Conservation (phyloP, 306 rosid genomes). For the Cucurbita moschata region DNA sequence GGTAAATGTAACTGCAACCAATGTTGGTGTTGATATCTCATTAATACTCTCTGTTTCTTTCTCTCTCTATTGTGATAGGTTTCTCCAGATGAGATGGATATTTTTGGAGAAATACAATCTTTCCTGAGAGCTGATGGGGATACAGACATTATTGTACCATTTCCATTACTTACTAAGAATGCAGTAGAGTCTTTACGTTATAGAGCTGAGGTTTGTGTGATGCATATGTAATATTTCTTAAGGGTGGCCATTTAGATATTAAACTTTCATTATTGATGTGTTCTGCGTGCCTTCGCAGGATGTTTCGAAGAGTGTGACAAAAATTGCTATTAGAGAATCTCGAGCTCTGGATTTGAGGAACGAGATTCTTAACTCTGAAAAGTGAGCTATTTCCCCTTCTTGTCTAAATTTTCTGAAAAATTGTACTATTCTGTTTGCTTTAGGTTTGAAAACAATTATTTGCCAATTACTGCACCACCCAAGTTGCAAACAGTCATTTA, state of each 20-base stretch:
- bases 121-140: slow-evolving; percentile 55
- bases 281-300: slow-evolving; percentile 32
- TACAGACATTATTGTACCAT: slow-evolving; percentile 40
- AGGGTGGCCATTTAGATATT: background rate
- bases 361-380: slow-evolving; percentile 84
- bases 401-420: background rate
- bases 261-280: background rate
- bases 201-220: slow-evolving; percentile 66
- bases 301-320: slow-evolving; percentile 76
- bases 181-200: slow-evolving; percentile 85
- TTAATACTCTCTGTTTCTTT: background rate
- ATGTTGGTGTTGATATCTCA: background rate
- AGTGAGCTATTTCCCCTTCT: slow-evolving; percentile 34
- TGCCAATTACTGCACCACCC: background rate
- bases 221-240: background rate
- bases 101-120: slow-evolving; percentile 58
- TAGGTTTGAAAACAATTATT: background rate
- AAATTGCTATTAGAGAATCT: slow-evolving; percentile 67
- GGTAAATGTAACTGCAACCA: background rate
- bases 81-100: slow-evolving; percentile 68
- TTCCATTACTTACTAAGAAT: slow-evolving; percentile 59
- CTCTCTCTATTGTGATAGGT: slow-evolving; percentile 30
- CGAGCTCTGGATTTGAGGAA: slow-evolving; percentile 88
- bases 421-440: background rate
- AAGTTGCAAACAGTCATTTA: background rate